Evolutionary conservation across 441 rosid species (phyloP).

Genomic region (Erodium texanum): DNA sequence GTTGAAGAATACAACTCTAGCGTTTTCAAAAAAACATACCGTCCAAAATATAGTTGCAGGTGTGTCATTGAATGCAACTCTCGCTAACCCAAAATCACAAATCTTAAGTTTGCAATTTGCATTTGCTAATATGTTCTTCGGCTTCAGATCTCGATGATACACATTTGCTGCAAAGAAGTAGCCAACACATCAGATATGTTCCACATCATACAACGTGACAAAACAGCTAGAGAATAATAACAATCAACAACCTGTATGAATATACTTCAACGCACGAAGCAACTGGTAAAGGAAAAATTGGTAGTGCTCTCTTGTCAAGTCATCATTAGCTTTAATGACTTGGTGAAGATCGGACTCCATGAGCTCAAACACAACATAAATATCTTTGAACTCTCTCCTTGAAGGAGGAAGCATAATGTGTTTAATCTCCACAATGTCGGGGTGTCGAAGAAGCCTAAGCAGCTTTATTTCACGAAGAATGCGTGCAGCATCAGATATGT

Average conservation of each 20-base stretch:
- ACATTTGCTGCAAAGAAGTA: constrained; percentile 65
- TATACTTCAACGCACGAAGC: constrained; percentile 75
- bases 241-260: constrained; percentile 21
- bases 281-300: constrained; percentile 96
- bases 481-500: constrained; percentile 72
- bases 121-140: constrained; percentile 94
- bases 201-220: not conserved
- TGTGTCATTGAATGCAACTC: constrained; percentile 87
- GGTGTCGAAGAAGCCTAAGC: constrained; percentile 72
- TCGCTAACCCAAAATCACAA: constrained; percentile 91
- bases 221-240: not conserved
- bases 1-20: not conserved
- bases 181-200: constrained; percentile 1
- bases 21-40: constrained; percentile 35
- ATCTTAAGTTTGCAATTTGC: constrained; percentile 97
- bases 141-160: constrained; percentile 97
- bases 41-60: constrained; percentile 96
- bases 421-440: constrained; percentile 89
- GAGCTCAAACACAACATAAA: constrained; percentile 92
- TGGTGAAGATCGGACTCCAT: constrained; percentile 99
- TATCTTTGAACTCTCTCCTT: constrained; percentile 82
- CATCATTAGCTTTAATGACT: constrained; percentile 96
- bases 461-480: constrained; percentile 88
- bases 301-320: constrained; percentile 88
- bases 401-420: constrained; percentile 94